Evolutionary conservation across 169 alveolate genomes (phyloP).

Genomic region (Miamiensis avidus): DNA sequence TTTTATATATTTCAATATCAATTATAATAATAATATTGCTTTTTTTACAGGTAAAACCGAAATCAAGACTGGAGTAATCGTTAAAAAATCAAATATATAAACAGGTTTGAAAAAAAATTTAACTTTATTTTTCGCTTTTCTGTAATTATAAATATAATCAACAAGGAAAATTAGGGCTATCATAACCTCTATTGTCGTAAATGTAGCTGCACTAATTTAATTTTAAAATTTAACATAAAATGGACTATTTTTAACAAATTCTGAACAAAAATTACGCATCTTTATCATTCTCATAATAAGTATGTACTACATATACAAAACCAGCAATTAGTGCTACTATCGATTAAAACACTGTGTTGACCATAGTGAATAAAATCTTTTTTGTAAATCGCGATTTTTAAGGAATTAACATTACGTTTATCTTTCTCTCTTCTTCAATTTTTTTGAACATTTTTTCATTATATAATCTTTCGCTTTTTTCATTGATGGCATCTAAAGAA

Average conservation of each 20-base stretch:
- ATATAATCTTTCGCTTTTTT: not conserved
- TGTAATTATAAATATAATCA: slow-evolving; percentile 10
- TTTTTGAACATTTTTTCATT: not conserved
- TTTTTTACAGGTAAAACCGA: not conserved
- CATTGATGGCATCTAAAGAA: not conserved
- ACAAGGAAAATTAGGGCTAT: slow-evolving; percentile 6
- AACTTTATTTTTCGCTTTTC: slow-evolving; percentile 1
- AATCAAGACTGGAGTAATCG: slow-evolving; percentile 9
- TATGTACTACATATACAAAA: slow-evolving; percentile 5
- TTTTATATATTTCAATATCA: not conserved
- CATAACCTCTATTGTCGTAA: not conserved
- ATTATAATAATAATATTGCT: not conserved
- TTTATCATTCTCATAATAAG: slow-evolving; percentile 11
- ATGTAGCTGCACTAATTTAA: slow-evolving; percentile 2
- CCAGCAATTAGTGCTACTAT: slow-evolving; percentile 6
- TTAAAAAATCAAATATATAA: not conserved
- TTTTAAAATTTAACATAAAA: not conserved
- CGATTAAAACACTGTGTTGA: slow-evolving; percentile 13
- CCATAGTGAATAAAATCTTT: slow-evolving; percentile 1
- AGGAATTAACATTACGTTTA: not conserved
- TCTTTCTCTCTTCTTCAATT: not conserved
- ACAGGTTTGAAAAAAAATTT: slow-evolving; percentile 5
- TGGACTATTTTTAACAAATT: not conserved
- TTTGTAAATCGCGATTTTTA: not conserved
- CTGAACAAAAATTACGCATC: not conserved